These are phyloP conservation scores for Xylaria sp. DNA, from an alignment of 2,329 filamentous ascomycete genomes.

Conservation along the genomic window DNA sequence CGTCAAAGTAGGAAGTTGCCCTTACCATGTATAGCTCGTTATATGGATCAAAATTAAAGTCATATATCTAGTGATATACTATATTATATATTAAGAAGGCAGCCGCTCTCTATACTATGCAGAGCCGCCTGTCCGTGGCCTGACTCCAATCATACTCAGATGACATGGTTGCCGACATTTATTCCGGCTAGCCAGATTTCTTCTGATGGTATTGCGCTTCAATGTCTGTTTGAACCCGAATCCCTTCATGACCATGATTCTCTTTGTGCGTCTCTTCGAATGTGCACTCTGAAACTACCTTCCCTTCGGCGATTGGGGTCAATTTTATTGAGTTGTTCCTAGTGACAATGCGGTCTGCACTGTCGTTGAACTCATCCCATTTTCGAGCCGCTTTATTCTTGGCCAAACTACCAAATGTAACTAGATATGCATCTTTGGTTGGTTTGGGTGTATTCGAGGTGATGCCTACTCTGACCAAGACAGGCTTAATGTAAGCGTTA, in stretches of 20 bases:
- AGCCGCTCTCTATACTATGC: neutral
- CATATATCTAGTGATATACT: constrained; percentile 1
- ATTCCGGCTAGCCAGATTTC: neutral
- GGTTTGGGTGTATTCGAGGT: neutral
- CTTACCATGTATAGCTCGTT: constrained; percentile 6
- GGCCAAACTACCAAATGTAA: constrained; percentile 28
- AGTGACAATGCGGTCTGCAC: constrained; percentile 23
- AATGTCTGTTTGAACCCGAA: constrained; percentile 34
- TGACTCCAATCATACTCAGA: neutral
- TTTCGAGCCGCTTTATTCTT: constrained; percentile 14
- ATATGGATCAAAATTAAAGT: neutral
- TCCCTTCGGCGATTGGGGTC: constrained; percentile 15
- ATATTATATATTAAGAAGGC: neutral
- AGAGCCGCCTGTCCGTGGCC: neutral
- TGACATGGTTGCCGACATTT: neutral
- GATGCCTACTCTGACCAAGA: constrained; percentile 10
- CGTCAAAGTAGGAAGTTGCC: neutral
- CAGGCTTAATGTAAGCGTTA: constrained; percentile 31
- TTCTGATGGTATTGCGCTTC: constrained; percentile 31
- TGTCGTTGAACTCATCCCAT: constrained; percentile 28
- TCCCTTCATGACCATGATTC: neutral
- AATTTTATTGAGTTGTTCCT: constrained; percentile 23
- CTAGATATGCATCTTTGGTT: constrained; percentile 5
- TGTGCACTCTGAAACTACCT: constrained; percentile 25
- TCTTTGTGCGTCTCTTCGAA: constrained; percentile 4